phyloP scores from a whole-genome alignment of 2,329 filamentous ascomycete genomes.

The Pochonia chlamydosporia region DNA sequence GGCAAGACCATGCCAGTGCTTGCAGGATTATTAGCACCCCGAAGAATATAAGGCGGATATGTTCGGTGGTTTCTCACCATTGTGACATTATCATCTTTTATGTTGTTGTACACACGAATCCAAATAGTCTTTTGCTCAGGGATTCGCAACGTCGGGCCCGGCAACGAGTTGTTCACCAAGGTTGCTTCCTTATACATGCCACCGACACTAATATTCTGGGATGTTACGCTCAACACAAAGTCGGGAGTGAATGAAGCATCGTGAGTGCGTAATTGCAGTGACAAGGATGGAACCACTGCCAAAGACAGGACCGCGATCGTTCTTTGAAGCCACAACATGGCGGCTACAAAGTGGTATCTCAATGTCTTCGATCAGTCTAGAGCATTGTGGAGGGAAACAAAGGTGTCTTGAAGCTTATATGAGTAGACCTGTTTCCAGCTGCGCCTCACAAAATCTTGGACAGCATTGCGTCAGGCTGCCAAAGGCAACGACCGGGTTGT shows the following conservation, averaged over 20 bases:
- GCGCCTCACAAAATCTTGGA: too few species aligned
- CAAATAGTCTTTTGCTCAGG: slow-evolving; percentile 40
- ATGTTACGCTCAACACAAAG: slow-evolving; percentile 38
- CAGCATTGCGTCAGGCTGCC: too few species aligned
- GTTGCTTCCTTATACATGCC: slow-evolving; percentile 15
- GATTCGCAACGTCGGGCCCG: slow-evolving; percentile 43
- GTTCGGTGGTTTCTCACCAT: slow-evolving; percentile 37
- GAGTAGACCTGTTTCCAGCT: too few species aligned
- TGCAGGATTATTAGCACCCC: neutral
- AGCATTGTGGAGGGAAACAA: too few species aligned
- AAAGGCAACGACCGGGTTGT: too few species aligned
- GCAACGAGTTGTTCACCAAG: slow-evolving; percentile 46
- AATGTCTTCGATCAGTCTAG: neutral
- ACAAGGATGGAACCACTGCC: neutral
- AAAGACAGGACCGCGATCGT: neutral
- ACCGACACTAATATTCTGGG: slow-evolving; percentile 25
- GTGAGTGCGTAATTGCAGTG: slow-evolving; percentile 13
- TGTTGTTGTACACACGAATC: slow-evolving; percentile 55
- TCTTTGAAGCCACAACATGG: neutral
- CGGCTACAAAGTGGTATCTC: neutral
- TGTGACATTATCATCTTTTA: slow-evolving; percentile 47
- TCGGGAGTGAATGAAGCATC: slow-evolving; percentile 32
- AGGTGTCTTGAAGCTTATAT: too few species aligned
- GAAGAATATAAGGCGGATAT: neutral
- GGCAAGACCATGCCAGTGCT: slow-evolving; percentile 65